These are phyloP conservation scores for Pittosporum tobira DNA, from an alignment of 129 eudicot species.

Conservation along the genomic window DNA sequence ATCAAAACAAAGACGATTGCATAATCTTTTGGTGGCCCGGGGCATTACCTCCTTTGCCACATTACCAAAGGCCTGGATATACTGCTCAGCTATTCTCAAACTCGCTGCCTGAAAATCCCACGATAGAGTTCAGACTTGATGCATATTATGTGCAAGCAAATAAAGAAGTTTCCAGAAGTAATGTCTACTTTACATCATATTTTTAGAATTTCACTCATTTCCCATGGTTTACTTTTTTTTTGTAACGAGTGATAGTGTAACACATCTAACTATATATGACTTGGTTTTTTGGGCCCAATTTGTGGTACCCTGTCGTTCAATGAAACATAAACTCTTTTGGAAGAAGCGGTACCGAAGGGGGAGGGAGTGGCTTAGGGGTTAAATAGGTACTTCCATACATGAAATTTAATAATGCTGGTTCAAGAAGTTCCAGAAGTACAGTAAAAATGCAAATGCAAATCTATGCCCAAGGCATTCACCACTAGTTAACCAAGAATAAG, in stretches of 20 bases:
- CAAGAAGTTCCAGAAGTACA: background rate
- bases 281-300: background rate
- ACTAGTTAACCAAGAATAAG: too few relatives aligned
- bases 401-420: too few relatives aligned
- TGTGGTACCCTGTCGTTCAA: too few relatives aligned
- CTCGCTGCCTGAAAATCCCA: constrained; percentile 80
- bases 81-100: constrained; percentile 81
- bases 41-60: constrained; percentile 75
- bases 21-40: background rate
- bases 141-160: constrained; percentile 2
- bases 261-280: background rate
- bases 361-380: too few relatives aligned
- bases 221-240: background rate
- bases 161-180: background rate
- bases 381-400: too few relatives aligned
- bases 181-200: background rate
- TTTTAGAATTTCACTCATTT: too few relatives aligned
- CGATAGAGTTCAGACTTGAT: constrained; percentile 4
- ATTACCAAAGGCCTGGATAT: constrained; percentile 69
- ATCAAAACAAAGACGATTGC: background rate
- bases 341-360: too few relatives aligned
- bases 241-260: too few relatives aligned
- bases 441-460: background rate
- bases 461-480: background rate
- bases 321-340: too few relatives aligned